Percentiles rank a stretch among this genome's conserved stretches.
Conservation (phyloP, 345 rosid genomes). For the Hibiscus tridactylites region DNA sequence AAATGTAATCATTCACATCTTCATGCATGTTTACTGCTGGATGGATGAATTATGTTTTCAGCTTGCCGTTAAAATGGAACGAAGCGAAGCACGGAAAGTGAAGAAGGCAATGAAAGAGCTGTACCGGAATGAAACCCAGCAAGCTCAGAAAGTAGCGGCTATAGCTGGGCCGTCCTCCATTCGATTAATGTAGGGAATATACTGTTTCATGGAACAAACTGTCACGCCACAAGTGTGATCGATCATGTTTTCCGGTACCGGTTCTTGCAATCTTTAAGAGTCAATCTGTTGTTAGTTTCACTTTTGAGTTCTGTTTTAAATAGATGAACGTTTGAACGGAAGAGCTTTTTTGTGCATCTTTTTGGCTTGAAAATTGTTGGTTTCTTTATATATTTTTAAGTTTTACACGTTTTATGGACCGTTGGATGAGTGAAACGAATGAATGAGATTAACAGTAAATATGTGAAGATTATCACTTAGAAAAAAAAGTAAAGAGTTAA, state of each 20-base stretch:
- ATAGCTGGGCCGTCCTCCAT: constrained; percentile 63
- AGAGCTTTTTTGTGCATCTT: not conserved
- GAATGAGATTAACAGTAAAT: too few relatives aligned
- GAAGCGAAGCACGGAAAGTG: constrained; percentile 48
- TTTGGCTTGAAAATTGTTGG: not conserved
- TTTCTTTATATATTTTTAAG: too few relatives aligned
- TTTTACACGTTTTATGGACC: too few relatives aligned
- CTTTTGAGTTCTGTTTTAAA: not conserved
- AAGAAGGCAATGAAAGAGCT: constrained; percentile 69
- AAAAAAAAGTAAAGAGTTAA: too few relatives aligned
- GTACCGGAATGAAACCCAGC: constrained; percentile 54
- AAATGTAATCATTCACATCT: not conserved
- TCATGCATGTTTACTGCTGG: not conserved
- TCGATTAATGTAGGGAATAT: constrained; percentile 38
- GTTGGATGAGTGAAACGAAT: too few relatives aligned
- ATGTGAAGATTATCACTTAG: too few relatives aligned
- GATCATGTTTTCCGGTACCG: not conserved
- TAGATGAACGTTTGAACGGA: not conserved
- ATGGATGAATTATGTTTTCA: constrained; percentile 17
- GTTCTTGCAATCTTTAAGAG: not conserved
- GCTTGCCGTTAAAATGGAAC: constrained; percentile 64
- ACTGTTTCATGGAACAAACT: not conserved
- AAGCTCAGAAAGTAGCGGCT: constrained; percentile 74
- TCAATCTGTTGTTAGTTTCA: not conserved
- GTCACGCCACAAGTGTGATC: not conserved